Conservation (phyloP, 2,329 filamentous ascomycete genomes). For the Fusarium anguioides region DNA sequence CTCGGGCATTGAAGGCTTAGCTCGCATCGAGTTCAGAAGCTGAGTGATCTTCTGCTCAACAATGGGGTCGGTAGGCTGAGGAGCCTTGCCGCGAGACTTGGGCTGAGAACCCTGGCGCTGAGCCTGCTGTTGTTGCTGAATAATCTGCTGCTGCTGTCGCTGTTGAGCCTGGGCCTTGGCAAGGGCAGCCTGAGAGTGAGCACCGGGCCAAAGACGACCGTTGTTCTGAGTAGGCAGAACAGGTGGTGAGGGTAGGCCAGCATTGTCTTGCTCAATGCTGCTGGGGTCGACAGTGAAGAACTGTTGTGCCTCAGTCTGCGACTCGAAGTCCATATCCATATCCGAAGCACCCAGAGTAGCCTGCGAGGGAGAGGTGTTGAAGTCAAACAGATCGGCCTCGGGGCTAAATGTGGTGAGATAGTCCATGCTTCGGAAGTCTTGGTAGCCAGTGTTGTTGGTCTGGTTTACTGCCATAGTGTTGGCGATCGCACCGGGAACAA, state of each 20-base stretch:
- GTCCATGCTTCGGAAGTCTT: constrained; percentile 60
- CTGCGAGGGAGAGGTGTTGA: constrained; percentile 74
- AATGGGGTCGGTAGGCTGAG: constrained; percentile 71
- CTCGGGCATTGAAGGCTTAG: constrained; percentile 70
- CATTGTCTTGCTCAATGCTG: constrained; percentile 70
- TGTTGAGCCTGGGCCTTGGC: constrained; percentile 78
- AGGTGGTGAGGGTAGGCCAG: constrained; percentile 57
- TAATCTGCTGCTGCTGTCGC: constrained; percentile 72
- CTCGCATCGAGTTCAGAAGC: constrained; percentile 90
- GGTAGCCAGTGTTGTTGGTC: constrained; percentile 65
- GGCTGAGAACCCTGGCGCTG: constrained; percentile 61
- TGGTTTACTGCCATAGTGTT: constrained; percentile 84
- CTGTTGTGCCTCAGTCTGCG: constrained; percentile 65
- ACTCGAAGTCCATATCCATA: constrained; percentile 71
- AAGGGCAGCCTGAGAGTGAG: constrained; percentile 89
- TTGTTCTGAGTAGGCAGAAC: constrained; percentile 63
- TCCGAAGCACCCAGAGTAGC: constrained; percentile 68
- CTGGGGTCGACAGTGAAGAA: constrained; percentile 81
- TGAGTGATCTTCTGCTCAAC: constrained; percentile 95
- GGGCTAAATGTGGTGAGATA: constrained; percentile 68
- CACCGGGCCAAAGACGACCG: constrained; percentile 88
- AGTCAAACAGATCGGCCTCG: constrained; percentile 76
- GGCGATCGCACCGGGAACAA: constrained; percentile 84
- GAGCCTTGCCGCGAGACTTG: constrained; percentile 62
- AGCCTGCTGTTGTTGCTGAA: constrained; percentile 59